These are phyloP conservation scores for Suillus sp. DNA, from an alignment of 768 basidiomycete genomes.

Conservation along the genomic window DNA sequence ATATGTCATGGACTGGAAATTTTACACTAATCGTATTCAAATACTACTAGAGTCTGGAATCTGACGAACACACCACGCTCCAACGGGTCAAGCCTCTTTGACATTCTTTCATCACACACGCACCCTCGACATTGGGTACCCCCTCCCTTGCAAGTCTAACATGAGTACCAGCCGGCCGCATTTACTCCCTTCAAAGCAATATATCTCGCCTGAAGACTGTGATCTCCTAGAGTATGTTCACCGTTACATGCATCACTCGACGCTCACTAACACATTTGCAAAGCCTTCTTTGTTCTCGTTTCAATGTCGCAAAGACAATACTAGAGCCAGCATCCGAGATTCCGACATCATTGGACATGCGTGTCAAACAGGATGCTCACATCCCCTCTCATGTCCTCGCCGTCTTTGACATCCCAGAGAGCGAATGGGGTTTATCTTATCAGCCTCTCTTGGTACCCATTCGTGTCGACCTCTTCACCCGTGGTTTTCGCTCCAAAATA, in stretches of 20 bases:
- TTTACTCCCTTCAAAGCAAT: conserved; percentile 28
- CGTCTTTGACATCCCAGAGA: conserved; percentile 37
- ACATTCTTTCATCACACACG: conserved; percentile 16
- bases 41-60: conserved; percentile 19
- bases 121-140: conserved; percentile 18
- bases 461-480: conserved; percentile 47
- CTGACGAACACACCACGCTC: conserved; percentile 22
- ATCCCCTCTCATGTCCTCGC: conserved; percentile 63
- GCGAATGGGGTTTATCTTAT: conserved; percentile 31
- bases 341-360: conserved; percentile 51
- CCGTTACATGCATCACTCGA: background rate
- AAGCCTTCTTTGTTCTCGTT: conserved; percentile 34
- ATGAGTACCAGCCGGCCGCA: conserved; percentile 24
- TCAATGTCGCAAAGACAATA: conserved; percentile 35
- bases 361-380: conserved; percentile 44
- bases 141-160: conserved; percentile 19
- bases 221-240: conserved; percentile 33
- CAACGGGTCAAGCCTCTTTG: conserved; percentile 14
- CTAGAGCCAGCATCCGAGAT: conserved; percentile 31
- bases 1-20: conserved; percentile 9
- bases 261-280: conserved; percentile 15
- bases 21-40: conserved; percentile 20
- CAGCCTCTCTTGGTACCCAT: conserved; percentile 56
- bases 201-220: conserved; percentile 19
- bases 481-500: conserved; percentile 40